Conservation (phyloP, 257 asterid genomes). For the Ehretia macrophylla region DNA sequence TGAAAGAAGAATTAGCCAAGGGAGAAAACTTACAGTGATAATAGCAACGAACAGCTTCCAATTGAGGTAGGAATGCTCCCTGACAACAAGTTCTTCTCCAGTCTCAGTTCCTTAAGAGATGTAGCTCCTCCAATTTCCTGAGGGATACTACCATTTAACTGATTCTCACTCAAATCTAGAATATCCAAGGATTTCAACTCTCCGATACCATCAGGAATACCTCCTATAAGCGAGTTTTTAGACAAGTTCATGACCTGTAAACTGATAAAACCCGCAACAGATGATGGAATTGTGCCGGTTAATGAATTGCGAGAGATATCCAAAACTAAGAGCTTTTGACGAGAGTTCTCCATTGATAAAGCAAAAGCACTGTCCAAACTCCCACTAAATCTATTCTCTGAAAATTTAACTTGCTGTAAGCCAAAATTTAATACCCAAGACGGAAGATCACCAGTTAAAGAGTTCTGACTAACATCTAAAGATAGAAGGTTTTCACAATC, state of each 20-base stretch:
- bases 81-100: slow-evolving; percentile 48
- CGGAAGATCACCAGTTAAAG: slow-evolving; percentile 53
- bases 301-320: slow-evolving; percentile 51
- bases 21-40: slow-evolving; percentile 52
- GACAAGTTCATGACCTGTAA: slow-evolving; percentile 52
- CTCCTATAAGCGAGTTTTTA: slow-evolving; percentile 42
- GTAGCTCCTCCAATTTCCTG: slow-evolving; percentile 56
- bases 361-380: slow-evolving; percentile 38
- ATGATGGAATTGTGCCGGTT: slow-evolving; percentile 48
- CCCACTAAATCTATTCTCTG: slow-evolving; percentile 54
- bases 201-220: slow-evolving; percentile 46
- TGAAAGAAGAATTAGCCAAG: neutral
- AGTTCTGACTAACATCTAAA: slow-evolving; percentile 60
- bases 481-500: slow-evolving; percentile 45
- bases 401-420: slow-evolving; percentile 48
- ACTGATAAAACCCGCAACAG: slow-evolving; percentile 44
- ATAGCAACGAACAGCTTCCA: slow-evolving; percentile 54
- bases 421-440: slow-evolving; percentile 54
- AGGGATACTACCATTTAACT: slow-evolving; percentile 63
- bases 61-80: slow-evolving; percentile 67
- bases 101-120: slow-evolving; percentile 48
- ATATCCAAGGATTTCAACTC: slow-evolving; percentile 35
- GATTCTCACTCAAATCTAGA: slow-evolving; percentile 66
- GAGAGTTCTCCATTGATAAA: slow-evolving; percentile 38
- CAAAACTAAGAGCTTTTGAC: slow-evolving; percentile 43